Evolutionary conservation across 495 filamentous ascomycete genomes (phyloP), one percentile per base, ranked within the genome.

Genomic region (Xylaria scruposa): DNA sequence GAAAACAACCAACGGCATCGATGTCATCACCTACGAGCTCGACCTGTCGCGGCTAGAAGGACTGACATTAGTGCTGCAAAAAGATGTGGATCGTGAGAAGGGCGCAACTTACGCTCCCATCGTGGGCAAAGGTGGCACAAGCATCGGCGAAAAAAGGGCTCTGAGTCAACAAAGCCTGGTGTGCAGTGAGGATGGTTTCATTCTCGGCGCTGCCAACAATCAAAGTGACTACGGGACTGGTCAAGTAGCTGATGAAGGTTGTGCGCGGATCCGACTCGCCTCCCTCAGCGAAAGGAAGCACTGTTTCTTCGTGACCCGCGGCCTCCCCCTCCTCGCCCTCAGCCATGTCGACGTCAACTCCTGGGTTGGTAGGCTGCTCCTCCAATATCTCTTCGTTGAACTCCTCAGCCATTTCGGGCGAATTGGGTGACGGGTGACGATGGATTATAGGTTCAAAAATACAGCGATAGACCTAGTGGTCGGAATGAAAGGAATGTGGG

Each of bases 1-100:
- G 89, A 77, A 97, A 94, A 82, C 90, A 94, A 42, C 93, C 90
- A 69, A 95, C 91, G 44, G 95, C 93, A 71, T 94, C 92, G 36
- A 96, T 81, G 74, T 95, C 88, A 72, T 94, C 91, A 72, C 86
- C 83, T 0, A 86, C 78, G 44, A 97, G 90, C 47, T 90, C 81
- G 74, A 97, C 90, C 64, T 88, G 84, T 67, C 89, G 90, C 79
- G 89, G 83, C 84, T 90, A 72, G 62, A n/a, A 24, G 33, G 38
- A 56, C 3, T 4, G 15, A 56, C 15, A 36, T 71, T 67, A 71
- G 70, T 29, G 40, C 42, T 31, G 60, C 60, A 24, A 38, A 67
- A 59, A 4, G 49, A 38, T 6, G 54, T 36, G 49, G 29, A 40
- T 19, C 51, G 0, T 9, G 29, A 49, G 24, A 21, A 36, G 44